These are phyloP conservation scores for Penicillium sp. DNA, from an alignment of 2,329 filamentous ascomycete species.

Conservation along the genomic window DNA sequence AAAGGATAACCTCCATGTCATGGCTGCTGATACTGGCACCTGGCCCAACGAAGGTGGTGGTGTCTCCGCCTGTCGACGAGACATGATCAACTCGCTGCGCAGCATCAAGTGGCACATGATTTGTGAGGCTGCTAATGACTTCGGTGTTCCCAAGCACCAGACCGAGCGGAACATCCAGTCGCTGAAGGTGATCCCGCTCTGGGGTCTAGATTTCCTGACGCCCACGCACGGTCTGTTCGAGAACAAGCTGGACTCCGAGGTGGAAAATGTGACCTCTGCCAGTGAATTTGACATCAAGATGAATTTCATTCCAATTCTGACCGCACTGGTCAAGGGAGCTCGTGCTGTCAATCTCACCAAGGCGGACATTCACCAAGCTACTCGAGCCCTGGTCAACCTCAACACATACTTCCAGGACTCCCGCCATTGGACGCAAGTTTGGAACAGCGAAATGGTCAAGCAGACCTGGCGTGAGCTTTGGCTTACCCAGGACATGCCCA, in stretches of 20 bases:
- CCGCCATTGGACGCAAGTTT: conserved; percentile 50
- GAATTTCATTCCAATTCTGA: conserved; percentile 55
- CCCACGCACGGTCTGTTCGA: conserved; percentile 55
- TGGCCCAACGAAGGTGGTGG: conserved; percentile 55
- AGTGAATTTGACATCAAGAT: conserved; percentile 49
- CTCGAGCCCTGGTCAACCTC: conserved; percentile 49
- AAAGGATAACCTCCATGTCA: conserved; percentile 49
- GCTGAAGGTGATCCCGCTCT: conserved; percentile 54
- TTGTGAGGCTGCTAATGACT: conserved; percentile 56
- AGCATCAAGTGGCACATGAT: conserved; percentile 57
- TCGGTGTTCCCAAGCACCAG: conserved; percentile 55
- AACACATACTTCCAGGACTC: conserved; percentile 52
- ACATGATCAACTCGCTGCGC: conserved; percentile 54
- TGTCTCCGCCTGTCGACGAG: conserved; percentile 55
- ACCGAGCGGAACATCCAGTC: conserved; percentile 56
- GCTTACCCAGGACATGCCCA: conserved; percentile 46
- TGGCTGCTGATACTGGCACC: conserved; percentile 53
- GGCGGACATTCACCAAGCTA: conserved; percentile 46
- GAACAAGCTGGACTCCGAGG: conserved; percentile 53
- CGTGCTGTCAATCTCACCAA: conserved; percentile 46
- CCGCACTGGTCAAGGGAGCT: conserved; percentile 50
- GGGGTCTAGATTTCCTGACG: conserved; percentile 54
- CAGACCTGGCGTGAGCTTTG: conserved; percentile 49
- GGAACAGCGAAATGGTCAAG: conserved; percentile 47
- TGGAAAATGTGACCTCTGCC: conserved; percentile 48